Base-by-base conservation (phyloP, 2,329 filamentous ascomycete species). In the Aureobasidium sp. region DNA sequence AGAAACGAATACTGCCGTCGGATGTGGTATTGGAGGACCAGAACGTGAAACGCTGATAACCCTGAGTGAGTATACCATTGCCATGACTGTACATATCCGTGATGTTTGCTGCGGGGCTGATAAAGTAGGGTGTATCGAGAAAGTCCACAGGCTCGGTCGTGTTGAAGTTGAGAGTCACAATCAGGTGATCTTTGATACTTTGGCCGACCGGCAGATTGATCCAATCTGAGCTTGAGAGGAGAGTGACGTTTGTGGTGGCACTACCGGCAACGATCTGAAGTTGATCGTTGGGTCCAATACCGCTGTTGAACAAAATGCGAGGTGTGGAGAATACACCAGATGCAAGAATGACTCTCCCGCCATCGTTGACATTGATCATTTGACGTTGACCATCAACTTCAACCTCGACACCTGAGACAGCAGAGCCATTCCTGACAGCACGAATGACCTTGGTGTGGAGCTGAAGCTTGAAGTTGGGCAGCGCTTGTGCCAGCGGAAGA, bases 11-110 rank as follows among this genome's bases (percentile, higher is more conserved):
- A 3, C 29, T 47, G 69, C 79, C 79, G 60, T 83, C 78, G 0
- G 81, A 83, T 6, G 81, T 81, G 65, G 83, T 81, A 20, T 82
- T 73, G 0, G 77, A 80, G 3, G 76, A 73, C 80, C 81, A 84
- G 72, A 84, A 83, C 0, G 76, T 78, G 9, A 77, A 77, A 0
- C 80, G 82, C 64, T 82, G 78, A 4, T 78, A 79, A 0, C 79
- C 82, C 15, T 59, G 56, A 7, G 56, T 59, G 5, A 59, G 44
- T 3, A 59, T 29, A 20, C 62, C 62, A 4, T 24, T 53, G 10
- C 34, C 43, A 13, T 47, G 43, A 4, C 37, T 48, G 41, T 55
- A 63, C 12, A 39, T 27, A 13, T 41, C 37, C 4, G 24, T 59
- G 29, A 60, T 36, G 20, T 43, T 37, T 24, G 34, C 26, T 48